phyloP scores from a whole-genome alignment of 2,329 filamentous ascomycete genomes.

The Mariannaea sp. region DNA sequence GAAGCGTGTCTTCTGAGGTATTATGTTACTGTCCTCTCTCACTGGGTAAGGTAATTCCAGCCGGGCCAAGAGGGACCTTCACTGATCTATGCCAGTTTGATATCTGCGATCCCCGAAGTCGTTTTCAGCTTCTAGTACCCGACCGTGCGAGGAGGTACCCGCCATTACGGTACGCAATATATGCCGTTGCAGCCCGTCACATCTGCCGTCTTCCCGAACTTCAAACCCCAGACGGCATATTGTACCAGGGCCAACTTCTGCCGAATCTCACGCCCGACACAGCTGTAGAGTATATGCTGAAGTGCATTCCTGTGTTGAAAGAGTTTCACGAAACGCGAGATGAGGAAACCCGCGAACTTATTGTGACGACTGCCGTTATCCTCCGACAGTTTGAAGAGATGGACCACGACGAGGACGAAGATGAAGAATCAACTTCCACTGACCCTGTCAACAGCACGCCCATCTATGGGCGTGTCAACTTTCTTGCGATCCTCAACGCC shows the following conservation, averaged over 20 bases:
- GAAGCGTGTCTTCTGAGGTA: constrained; percentile 31
- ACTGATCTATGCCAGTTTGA: constrained; percentile 23
- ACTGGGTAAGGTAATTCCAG: constrained; percentile 22
- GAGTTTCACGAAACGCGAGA: constrained; percentile 27
- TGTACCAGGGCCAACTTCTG: constrained; percentile 23
- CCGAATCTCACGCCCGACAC: constrained; percentile 11
- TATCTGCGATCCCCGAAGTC: constrained; percentile 19
- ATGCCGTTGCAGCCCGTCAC: constrained; percentile 24
- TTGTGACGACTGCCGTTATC: constrained; percentile 24
- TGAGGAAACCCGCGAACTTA: constrained; percentile 25
- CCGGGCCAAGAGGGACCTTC: fast-evolving
- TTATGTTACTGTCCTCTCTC: constrained; percentile 24
- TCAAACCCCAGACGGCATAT: constrained; percentile 6
- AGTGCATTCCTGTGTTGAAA: constrained; percentile 25
- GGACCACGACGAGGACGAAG: constrained; percentile 27
- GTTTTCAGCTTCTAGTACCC: constrained; percentile 22
- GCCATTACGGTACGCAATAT: constrained; percentile 23
- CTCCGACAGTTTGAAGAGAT: constrained; percentile 30
- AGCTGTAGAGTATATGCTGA: constrained; percentile 32
- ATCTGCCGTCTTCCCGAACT: constrained; percentile 20
- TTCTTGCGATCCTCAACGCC: constrained; percentile 24
- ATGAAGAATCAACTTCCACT: neutral
- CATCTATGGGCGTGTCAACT: constrained; percentile 18
- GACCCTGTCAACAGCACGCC: neutral
- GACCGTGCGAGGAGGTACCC: constrained; percentile 26